Percentiles rank a stretch among this genome's conserved stretches.
Conservation (phyloP, 2,329 filamentous ascomycete genomes). For the Trichoderma cornu-damae region DNA sequence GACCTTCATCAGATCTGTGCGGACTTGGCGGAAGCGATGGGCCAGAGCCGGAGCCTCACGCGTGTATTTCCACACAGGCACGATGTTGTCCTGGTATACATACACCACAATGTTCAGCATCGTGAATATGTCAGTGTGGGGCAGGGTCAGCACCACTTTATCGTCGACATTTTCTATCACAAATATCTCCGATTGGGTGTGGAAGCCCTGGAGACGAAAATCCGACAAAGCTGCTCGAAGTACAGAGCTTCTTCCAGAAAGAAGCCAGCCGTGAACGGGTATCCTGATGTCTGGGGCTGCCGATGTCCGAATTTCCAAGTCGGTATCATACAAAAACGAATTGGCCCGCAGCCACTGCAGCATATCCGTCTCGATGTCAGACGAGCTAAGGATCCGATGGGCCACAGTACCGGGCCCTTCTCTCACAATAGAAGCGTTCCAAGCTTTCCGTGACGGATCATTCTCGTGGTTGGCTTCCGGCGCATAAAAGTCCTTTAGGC, state of each 20-base stretch:
- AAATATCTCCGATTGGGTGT: slow-evolving; percentile 28
- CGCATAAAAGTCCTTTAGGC: slow-evolving; percentile 57
- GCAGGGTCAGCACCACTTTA: slow-evolving; percentile 58
- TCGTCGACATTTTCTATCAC: slow-evolving; percentile 39
- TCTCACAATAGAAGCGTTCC: slow-evolving; percentile 30
- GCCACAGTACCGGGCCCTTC: slow-evolving; percentile 49
- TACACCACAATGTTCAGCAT: slow-evolving; percentile 76
- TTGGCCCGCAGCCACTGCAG: slow-evolving; percentile 42
- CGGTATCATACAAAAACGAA: slow-evolving; percentile 39
- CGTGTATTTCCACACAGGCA: slow-evolving; percentile 84
- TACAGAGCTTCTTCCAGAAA: slow-evolving; percentile 67
- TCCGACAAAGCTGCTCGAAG: slow-evolving; percentile 58
- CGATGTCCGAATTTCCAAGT: slow-evolving; percentile 49
- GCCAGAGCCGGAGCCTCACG: slow-evolving; percentile 60
- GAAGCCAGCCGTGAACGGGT: slow-evolving; percentile 76
- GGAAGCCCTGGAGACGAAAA: slow-evolving; percentile 39
- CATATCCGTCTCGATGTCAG: slow-evolving; percentile 62
- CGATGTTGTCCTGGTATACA: slow-evolving; percentile 70
- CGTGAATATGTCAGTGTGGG: slow-evolving; percentile 67
- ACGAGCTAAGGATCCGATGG: slow-evolving; percentile 53
- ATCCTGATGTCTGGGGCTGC: slow-evolving; percentile 64
- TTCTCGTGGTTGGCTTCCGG: slow-evolving; percentile 31
- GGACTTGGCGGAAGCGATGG: slow-evolving; percentile 70
- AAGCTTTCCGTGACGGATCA: slow-evolving; percentile 39
- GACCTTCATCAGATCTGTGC: slow-evolving; percentile 82